Evolutionary conservation across 2,329 filamentous ascomycete species (phyloP), one percentile per base, ranked within the genome.

Genomic region (Diaporthe sp.): DNA sequence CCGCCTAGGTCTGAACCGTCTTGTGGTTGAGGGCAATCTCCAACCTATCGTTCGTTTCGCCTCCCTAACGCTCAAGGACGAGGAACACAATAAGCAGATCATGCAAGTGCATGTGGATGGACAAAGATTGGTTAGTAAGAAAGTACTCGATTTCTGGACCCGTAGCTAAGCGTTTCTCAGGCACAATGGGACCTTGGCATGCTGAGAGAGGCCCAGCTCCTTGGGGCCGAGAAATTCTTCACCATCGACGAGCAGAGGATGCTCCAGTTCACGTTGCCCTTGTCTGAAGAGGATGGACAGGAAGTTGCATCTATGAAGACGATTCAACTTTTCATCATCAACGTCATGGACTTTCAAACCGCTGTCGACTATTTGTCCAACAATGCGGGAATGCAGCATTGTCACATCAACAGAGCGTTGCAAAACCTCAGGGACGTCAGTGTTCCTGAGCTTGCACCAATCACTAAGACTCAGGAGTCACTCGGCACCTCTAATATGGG

Each of bases 51-150:
- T 7, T 15, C 56, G 44, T 44, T 35, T 39, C 17, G 74, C 74
- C 19, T 68, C 51, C 6, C 66, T 75, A 3, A 59, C 65, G 9
- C 59, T 75, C 25, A 58, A 25, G 35, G 25, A 73, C 9, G 50
- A 58, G 17, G 32, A 53, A 2, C 19, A 25, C n/a, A 8, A 63
- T 15, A 68, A 63, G 19, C 66, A 55, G 13, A 6, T 73, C 5
- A 71, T 75, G 71, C 65, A 75, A 19, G 37, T 75, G 10, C 71
- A 75, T 56, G 65, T 73, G 19, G 74, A 75, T 19, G 74, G 74
- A 27, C 47, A 27, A 0, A 73, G 32, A 22, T n/a, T 73, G 66
- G 74, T 75, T 1, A 61, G 74, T 73, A 1, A 15, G n/a, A 4
- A 27, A 9, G 4, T n/a, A 4, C 4, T 53, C 7, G 8, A 27